Conservation (phyloP, 176 grass and related monocot genomes). For the Elymus sibiricus region DNA sequence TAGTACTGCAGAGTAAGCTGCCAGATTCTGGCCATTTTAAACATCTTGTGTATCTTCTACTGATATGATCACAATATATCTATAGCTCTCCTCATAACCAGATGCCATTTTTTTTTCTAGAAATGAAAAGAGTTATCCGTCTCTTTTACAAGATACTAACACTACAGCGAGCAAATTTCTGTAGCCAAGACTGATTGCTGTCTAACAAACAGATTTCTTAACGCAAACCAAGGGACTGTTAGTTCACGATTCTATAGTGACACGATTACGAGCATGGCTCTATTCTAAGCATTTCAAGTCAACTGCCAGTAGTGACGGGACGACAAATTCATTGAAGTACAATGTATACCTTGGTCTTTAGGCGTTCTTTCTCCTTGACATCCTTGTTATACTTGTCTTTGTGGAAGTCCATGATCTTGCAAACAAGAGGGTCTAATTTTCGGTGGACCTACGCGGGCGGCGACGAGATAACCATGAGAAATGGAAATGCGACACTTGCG, state of each 20-base stretch:
- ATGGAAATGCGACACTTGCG: neutral
- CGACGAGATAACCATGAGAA: slow-evolving; percentile 17
- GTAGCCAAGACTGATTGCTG: no score
- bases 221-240: no score
- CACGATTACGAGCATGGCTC: neutral
- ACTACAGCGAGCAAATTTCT: no score
- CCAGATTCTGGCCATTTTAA: neutral
- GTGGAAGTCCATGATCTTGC: slow-evolving; percentile 95
- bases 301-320: neutral
- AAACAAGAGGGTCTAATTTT: slow-evolving; percentile 67
- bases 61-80: neutral
- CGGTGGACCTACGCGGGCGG: slow-evolving; percentile 46
- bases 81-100: neutral
- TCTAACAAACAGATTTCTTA: neutral
- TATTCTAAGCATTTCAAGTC: neutral
- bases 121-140: neutral
- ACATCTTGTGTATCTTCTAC: neutral
- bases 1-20: neutral
- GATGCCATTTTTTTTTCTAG: neutral
- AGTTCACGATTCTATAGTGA: neutral
- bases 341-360: slow-evolving; percentile 74
- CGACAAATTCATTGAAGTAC: neutral
- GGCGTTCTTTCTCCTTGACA: slow-evolving; percentile 53
- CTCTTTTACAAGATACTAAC: neutral
- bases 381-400: slow-evolving; percentile 85